phyloP scores from a whole-genome alignment of 2,329 filamentous ascomycete species.

The Pestalotiopsis sp. region DNA sequence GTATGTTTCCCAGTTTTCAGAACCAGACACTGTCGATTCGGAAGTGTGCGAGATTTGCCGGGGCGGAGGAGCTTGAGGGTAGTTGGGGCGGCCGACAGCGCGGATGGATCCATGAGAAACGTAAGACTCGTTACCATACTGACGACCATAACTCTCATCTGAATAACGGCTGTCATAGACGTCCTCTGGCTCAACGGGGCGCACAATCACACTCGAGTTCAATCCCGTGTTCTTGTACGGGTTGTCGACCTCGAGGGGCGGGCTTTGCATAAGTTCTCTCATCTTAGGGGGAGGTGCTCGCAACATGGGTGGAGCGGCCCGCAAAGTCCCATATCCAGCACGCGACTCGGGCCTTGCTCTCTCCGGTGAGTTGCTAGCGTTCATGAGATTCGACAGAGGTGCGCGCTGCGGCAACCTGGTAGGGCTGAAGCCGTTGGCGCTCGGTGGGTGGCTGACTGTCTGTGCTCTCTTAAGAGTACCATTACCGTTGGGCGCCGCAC shows the following conservation, averaged over 20 bases:
- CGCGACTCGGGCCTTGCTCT: constrained; percentile 55
- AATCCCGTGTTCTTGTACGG: constrained; percentile 52
- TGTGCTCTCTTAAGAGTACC: constrained; percentile 30
- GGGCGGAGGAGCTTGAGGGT: constrained; percentile 44
- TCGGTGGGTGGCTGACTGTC: constrained; percentile 21
- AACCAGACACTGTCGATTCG: constrained; percentile 72
- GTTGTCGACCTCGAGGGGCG: constrained; percentile 53
- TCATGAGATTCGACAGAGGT: constrained; percentile 69
- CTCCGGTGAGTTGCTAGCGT: constrained; percentile 82
- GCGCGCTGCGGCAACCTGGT: constrained; percentile 71
- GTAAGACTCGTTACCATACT: constrained; percentile 35
- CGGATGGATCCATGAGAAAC: constrained; percentile 42
- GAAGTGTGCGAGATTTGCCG: constrained; percentile 78
- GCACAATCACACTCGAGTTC: constrained; percentile 56
- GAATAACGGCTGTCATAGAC: constrained; percentile 74
- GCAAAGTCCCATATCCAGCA: constrained; percentile 45
- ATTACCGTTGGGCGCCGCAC: constrained; percentile 35
- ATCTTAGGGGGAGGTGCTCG: constrained; percentile 87
- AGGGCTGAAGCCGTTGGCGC: constrained; percentile 52
- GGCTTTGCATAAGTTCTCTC: constrained; percentile 69
- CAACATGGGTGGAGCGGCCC: constrained; percentile 56
- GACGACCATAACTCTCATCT: constrained; percentile 37
- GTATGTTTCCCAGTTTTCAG: constrained; percentile 98
- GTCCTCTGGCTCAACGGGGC: constrained; percentile 74
- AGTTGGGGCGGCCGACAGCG: constrained; percentile 39